A percentile compares a stretch with the other conserved stretches of the same genome.
Conservation (phyloP, 805 yeast species). For the Metschnikowia kunwiensis region DNA sequence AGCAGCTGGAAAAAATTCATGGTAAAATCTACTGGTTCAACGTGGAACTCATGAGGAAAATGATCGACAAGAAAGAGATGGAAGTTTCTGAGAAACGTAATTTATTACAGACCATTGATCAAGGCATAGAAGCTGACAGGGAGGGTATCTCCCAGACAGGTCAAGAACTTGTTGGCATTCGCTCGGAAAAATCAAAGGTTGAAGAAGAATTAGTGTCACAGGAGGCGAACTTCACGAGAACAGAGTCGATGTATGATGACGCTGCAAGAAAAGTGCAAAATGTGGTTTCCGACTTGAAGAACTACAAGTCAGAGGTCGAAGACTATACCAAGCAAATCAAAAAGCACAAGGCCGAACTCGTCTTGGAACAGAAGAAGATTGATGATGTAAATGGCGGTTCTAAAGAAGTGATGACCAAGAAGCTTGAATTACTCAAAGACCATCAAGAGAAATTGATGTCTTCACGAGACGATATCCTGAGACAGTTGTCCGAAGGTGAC, state of each 20-base stretch:
- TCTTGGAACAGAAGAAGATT: slow-evolving; percentile 36
- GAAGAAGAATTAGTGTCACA: slow-evolving; percentile 3
- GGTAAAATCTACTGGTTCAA: slow-evolving; percentile 45
- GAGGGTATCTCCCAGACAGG: not conserved
- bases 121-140: slow-evolving; percentile 20
- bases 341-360: slow-evolving; percentile 22
- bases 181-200: not conserved
- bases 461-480: slow-evolving; percentile 12
- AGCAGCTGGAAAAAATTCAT: slow-evolving; percentile 30
- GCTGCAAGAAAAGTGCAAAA: slow-evolving; percentile 11
- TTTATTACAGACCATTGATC: slow-evolving; percentile 18
- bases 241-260: slow-evolving; percentile 10
- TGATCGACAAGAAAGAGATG: slow-evolving; percentile 20
- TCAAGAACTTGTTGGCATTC: not conserved
- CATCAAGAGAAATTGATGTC: slow-evolving; percentile 9
- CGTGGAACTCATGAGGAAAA: slow-evolving; percentile 29
- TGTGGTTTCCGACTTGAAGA: slow-evolving; percentile 12
- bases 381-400: slow-evolving; percentile 44
- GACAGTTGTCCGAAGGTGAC: slow-evolving; percentile 4
- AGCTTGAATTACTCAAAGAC: slow-evolving; percentile 14
- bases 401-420: slow-evolving; percentile 29
- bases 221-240: slow-evolving; percentile 2
- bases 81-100: slow-evolving; percentile 13
- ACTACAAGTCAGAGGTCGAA: slow-evolving; percentile 23
- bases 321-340: slow-evolving; percentile 11